phyloP scores from a whole-genome alignment of 306 rosid species.

The Prunus davidiana region DNA sequence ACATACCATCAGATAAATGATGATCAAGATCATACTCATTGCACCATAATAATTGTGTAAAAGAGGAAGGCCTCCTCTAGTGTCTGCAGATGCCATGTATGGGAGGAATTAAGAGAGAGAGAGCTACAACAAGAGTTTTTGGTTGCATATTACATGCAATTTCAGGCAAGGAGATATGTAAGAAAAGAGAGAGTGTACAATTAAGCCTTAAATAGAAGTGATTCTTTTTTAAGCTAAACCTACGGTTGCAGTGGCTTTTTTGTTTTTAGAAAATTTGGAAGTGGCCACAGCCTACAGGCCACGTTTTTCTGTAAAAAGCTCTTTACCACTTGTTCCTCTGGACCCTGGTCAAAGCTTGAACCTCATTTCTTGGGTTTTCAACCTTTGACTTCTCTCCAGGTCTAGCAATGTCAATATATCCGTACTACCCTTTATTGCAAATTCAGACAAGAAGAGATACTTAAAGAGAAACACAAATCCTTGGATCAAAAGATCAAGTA shows the following conservation, averaged over 20 bases:
- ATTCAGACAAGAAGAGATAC: no score
- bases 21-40: not conserved
- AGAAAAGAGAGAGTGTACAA: not conserved
- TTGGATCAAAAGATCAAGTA: no score
- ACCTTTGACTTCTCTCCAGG: not conserved
- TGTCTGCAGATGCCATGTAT: not conserved
- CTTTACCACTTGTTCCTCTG: not conserved
- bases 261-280: not conserved
- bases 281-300: not conserved
- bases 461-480: no score
- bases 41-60: not conserved
- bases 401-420: no score
- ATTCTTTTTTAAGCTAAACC: not conserved
- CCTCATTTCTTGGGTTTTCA: not conserved
- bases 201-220: not conserved
- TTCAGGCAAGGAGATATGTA: not conserved
- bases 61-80: not conserved
- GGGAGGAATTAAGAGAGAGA: no score
- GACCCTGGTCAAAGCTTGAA: conserved; percentile 3
- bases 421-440: no score
- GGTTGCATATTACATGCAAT: not conserved
- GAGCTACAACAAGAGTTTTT: no score
- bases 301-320: not conserved
- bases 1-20: not conserved
- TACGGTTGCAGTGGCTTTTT: not conserved